A percentile compares a stretch with the other conserved stretches of the same genome.
Evolutionary conservation across 2,329 filamentous ascomycete genomes (phyloP).

Genomic region (Aspergillus piperis): DNA sequence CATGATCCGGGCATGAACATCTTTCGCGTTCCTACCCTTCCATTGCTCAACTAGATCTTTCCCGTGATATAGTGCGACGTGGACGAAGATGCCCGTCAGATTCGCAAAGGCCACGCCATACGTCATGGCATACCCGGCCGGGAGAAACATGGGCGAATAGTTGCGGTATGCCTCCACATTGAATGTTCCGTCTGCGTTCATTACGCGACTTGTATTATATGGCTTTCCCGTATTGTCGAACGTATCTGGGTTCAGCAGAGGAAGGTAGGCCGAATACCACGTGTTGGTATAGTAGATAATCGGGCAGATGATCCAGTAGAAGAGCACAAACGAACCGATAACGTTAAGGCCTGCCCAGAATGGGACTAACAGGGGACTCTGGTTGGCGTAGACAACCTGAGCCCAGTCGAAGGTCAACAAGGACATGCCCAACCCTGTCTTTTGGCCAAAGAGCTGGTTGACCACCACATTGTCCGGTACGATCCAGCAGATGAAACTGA

Average conservation of each 20-base stretch:
- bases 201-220: constrained; percentile 64
- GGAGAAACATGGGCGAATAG: constrained; percentile 67
- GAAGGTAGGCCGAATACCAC: constrained; percentile 60
- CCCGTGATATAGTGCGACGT: constrained; percentile 41
- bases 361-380: constrained; percentile 68
- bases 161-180: constrained; percentile 61
- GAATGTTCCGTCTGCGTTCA: constrained; percentile 57
- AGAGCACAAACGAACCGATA: constrained; percentile 46
- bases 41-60: constrained; percentile 39
- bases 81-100: constrained; percentile 57
- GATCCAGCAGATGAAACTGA: constrained; percentile 72
- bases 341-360: constrained; percentile 50
- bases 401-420: constrained; percentile 77
- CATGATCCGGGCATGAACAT: constrained; percentile 50
- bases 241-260: constrained; percentile 61
- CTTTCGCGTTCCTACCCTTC: constrained; percentile 36
- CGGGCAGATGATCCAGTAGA: constrained; percentile 48
- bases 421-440: constrained; percentile 66
- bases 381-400: constrained; percentile 67
- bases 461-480: constrained; percentile 66
- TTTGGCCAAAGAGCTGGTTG: constrained; percentile 72
- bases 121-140: constrained; percentile 57
- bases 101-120: constrained; percentile 69
- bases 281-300: constrained; percentile 57
- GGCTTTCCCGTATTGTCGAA: constrained; percentile 64